These are phyloP conservation scores for Labyrinthula sp. DNA, from an alignment of 352 stramenopile genomes.

Conservation along the genomic window DNA sequence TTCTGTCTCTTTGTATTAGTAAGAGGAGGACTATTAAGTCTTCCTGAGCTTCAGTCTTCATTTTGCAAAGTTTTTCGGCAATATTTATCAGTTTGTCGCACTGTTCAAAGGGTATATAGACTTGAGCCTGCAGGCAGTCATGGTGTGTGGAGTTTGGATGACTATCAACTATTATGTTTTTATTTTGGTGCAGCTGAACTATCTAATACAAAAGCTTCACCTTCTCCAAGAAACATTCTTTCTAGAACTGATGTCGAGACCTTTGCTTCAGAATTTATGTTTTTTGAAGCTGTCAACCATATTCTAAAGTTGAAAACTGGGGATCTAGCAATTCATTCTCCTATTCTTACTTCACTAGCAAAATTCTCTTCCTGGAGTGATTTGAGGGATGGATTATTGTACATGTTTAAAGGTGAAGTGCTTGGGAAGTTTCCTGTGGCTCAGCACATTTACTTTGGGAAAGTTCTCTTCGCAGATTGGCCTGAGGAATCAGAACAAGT, in stretches of 20 bases:
- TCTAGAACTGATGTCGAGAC: constrained; percentile 46
- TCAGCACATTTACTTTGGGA: constrained; percentile 90
- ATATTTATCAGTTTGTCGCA: constrained; percentile 76
- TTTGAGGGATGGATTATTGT: constrained; percentile 43
- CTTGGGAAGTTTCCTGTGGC: constrained; percentile 91
- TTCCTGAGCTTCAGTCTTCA: constrained; percentile 30
- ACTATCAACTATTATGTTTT: constrained; percentile 95
- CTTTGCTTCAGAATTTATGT: constrained; percentile 56
- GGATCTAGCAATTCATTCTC: constrained; percentile 69
- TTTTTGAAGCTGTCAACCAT: constrained; percentile 69
- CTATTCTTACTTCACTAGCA: constrained; percentile 70
- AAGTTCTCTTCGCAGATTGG: constrained; percentile 48
- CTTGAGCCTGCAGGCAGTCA: constrained; percentile 93
- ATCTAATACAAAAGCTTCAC: constrained; percentile 37
- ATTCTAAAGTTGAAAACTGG: constrained; percentile 68
- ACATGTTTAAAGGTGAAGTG: constrained; percentile 59
- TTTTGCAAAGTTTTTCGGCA: constrained; percentile 58
- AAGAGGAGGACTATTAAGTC: constrained; percentile 30
- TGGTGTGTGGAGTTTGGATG: constrained; percentile 92
- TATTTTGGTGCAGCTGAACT: constrained; percentile 89
- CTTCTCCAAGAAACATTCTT: constrained; percentile 49
- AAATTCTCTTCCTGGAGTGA: constrained; percentile 63
- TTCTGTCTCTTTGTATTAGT: constrained; percentile 14
- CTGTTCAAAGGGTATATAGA: constrained; percentile 76
- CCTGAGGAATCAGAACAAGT: no score